phyloP scores from a whole-genome alignment of 2,329 filamentous ascomycete genomes.

The Arthroderma sp. region DNA sequence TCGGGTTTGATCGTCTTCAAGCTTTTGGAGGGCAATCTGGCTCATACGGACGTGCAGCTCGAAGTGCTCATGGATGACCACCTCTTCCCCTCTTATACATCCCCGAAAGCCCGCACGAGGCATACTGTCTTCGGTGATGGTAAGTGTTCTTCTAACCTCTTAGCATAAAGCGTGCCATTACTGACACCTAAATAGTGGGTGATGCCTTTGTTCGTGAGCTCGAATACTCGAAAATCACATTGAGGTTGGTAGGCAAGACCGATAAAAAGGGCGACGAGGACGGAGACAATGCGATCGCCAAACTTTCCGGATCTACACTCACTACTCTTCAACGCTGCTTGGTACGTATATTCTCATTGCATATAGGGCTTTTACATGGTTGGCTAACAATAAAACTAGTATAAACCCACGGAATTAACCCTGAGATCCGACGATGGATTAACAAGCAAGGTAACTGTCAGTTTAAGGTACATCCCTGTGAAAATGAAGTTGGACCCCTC shows the following conservation, averaged over 20 bases:
- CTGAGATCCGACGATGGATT: constrained; percentile 67
- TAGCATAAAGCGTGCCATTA: not conserved
- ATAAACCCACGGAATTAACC: constrained; percentile 74
- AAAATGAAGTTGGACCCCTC: constrained; percentile 87
- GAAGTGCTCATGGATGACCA: constrained; percentile 92
- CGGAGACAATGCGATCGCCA: constrained; percentile 65
- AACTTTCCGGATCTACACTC: constrained; percentile 70
- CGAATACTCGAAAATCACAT: constrained; percentile 87
- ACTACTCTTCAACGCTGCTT: constrained; percentile 79
- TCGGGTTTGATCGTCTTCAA: constrained; percentile 91
- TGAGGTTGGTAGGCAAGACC: constrained; percentile 69
- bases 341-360: constrained; percentile 37
- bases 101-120: constrained; percentile 58
- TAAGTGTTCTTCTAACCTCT: constrained; percentile 18
- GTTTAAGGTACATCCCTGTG: constrained; percentile 86
- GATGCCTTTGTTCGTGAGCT: constrained; percentile 93
- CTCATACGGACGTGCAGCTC: constrained; percentile 60
- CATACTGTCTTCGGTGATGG: constrained; percentile 71
- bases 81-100: constrained; percentile 77
- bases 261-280: constrained; percentile 56
- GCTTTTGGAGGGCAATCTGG: constrained; percentile 76
- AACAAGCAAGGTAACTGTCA: constrained; percentile 71
- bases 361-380: not conserved
- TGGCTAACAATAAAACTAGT: constrained; percentile 35
- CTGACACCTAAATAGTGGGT: constrained; percentile 40